Evolutionary conservation across 2,329 filamentous ascomycete species (phyloP), one percentile per base, ranked within the genome.

Genomic region (Ceratocystis variospora): DNA sequence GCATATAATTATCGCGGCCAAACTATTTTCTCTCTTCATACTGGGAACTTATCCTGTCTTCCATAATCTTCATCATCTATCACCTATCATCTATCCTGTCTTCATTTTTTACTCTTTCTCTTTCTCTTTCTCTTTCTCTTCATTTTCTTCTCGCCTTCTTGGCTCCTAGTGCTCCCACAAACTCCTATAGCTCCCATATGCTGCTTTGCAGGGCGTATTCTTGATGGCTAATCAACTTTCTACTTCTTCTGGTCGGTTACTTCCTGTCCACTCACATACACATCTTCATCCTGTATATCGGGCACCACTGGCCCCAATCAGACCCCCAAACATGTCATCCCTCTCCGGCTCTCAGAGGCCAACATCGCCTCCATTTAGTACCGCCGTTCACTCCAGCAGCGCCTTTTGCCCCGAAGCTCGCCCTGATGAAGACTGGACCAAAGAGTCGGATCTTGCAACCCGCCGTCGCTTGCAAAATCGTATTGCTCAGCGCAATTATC

Each of bases 381-480:
- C 65, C 10, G 61, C 61, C 28, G 50, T 66, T 28, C 53, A 65
- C 74, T 95, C 89, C 69, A 96, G 90, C 79, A 96, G 90, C 78
- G 93, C 93, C 71, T 96, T 96, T 80, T 95, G 90, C 78, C 88
- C 88, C 72, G 95, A 90, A 70, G 93, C 92, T 72, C 95, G 96
- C 76, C 89, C 93, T 66, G 92, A 96, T 74, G 93, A 97, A 79
- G 93, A 97, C 79, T 97, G 93, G 93, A 96, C 93, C 74, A 96
- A 96, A 84, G 96, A 97, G 75, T 96, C 93, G 67, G 93, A 97
- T 76, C 86, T 97, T 68, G 93, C 92, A 63, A 93, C 97, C 79
- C 87, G 94, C 73, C 79, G 88, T 69, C 85, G 87, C 68, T 87
- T 90, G 62, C 88, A 91, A 73, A 91, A 91, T 73, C 82, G 87